phyloP scores from a whole-genome alignment of 2,329 filamentous ascomycete genomes.

The Fusarium albidum region DNA sequence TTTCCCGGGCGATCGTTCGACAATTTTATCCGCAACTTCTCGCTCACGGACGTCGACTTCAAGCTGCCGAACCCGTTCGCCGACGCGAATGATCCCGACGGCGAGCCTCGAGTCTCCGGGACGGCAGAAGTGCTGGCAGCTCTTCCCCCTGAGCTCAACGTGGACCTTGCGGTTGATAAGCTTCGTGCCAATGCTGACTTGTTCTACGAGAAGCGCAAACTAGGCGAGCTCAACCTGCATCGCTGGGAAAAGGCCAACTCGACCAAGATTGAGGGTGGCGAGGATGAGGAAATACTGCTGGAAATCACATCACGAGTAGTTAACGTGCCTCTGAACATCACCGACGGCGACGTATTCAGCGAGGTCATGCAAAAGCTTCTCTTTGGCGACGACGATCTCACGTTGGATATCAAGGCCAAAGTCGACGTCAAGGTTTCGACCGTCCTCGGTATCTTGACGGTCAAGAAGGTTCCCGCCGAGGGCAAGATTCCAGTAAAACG shows the following conservation, averaged over 20 bases:
- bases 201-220: constrained; percentile 77
- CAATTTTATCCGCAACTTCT: constrained; percentile 86
- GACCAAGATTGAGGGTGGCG: constrained; percentile 65
- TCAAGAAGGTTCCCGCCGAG: constrained; percentile 86
- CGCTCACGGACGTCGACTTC: constrained; percentile 86
- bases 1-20: constrained; percentile 85
- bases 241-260: constrained; percentile 90
- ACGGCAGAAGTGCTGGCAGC: constrained; percentile 80
- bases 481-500: constrained; percentile 91
- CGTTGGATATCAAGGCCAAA: constrained; percentile 76
- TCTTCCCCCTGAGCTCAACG: constrained; percentile 86
- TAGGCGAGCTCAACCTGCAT: constrained; percentile 80
- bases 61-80: constrained; percentile 82
- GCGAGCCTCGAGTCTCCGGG: constrained; percentile 82
- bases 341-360: constrained; percentile 79
- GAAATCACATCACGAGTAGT: constrained; percentile 79
- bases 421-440: constrained; percentile 87
- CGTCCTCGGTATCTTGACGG: constrained; percentile 78
- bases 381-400: constrained; percentile 75
- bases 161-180: constrained; percentile 79
- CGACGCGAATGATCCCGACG: constrained; percentile 75
- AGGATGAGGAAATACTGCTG: constrained; percentile 68
- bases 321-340: constrained; percentile 83
- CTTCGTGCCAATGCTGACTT: constrained; percentile 83
- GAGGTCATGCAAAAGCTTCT: constrained; percentile 83